Conservation (phyloP, 139 green algal genomes). For the Coccomyxa sp. region DNA sequence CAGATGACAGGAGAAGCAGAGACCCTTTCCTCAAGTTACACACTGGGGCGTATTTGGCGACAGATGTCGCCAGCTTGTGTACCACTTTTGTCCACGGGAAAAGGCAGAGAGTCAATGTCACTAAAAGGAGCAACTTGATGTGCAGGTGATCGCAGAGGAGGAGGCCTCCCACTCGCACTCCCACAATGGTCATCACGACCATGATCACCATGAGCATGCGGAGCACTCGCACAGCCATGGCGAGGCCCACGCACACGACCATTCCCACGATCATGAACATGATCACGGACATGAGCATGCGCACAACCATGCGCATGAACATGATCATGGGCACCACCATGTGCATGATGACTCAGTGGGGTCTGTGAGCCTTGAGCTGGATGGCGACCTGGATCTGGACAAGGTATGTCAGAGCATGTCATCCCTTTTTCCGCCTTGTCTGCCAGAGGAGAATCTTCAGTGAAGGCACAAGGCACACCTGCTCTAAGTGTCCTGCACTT, state of each 20-base stretch:
- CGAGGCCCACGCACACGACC: slow-evolving; percentile 29
- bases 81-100: not conserved
- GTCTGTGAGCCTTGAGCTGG: slow-evolving; percentile 69
- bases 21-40: too few relatives aligned
- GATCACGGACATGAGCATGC: slow-evolving; percentile 1
- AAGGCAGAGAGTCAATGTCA: too few relatives aligned
- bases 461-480: not conserved
- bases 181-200: slow-evolving; percentile 40
- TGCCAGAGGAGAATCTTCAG: not conserved
- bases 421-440: not conserved
- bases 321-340: slow-evolving; percentile 25
- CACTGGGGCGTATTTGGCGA: too few relatives aligned
- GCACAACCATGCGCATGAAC: slow-evolving; percentile 13
- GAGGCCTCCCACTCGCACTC: slow-evolving; percentile 10
- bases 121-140: too few relatives aligned
- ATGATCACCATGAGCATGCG: slow-evolving; percentile 36
- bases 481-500: too few relatives aligned
- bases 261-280: slow-evolving; percentile 21
- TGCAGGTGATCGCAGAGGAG: slow-evolving; percentile 18
- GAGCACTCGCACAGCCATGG: slow-evolving; percentile 37
- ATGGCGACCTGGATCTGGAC: slow-evolving; percentile 92
- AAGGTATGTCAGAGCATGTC: slow-evolving; percentile 32
- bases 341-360: slow-evolving; percentile 65
- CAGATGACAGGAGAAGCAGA: too few relatives aligned
- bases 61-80: not conserved